Conservation (phyloP, 768 basidiomycete species). For the Lactarius tabidus region DNA sequence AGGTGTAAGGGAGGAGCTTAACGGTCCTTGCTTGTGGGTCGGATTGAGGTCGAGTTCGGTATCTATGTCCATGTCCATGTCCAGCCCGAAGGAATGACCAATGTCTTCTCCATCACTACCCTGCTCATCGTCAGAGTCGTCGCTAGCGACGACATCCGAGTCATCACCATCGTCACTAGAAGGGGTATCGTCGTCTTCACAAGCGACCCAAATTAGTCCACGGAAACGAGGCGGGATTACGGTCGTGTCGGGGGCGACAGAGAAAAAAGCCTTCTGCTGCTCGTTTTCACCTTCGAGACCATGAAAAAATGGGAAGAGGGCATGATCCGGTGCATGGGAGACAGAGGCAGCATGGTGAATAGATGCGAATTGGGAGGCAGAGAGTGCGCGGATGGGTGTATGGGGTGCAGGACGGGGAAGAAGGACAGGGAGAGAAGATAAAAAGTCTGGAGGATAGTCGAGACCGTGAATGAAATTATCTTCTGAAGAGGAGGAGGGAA, state of each 20-base stretch:
- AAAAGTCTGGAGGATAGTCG: slow-evolving; percentile 27
- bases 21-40: slow-evolving; percentile 9
- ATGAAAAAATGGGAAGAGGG: slow-evolving; percentile 87
- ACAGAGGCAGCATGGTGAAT: slow-evolving; percentile 62
- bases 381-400: slow-evolving; percentile 41
- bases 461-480: slow-evolving; percentile 27
- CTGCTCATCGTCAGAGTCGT: slow-evolving; percentile 27
- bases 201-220: slow-evolving; percentile 82
- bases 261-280: slow-evolving; percentile 80
- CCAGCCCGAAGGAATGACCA: slow-evolving; percentile 31
- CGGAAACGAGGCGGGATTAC: slow-evolving; percentile 40
- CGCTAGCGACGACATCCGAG: slow-evolving; percentile 30
- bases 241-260: slow-evolving; percentile 32
- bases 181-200: slow-evolving; percentile 55
- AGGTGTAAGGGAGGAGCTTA: slow-evolving; percentile 3
- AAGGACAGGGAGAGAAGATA: slow-evolving; percentile 31
- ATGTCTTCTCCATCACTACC: slow-evolving; percentile 25
- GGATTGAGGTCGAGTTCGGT: slow-evolving; percentile 28
- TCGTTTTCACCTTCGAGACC: slow-evolving; percentile 79
- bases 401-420: slow-evolving; percentile 37
- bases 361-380: slow-evolving; percentile 48
- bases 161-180: slow-evolving; percentile 32
- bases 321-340: slow-evolving; percentile 71
- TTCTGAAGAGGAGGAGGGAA: slow-evolving; percentile 7
- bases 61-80: slow-evolving; percentile 34